Evolutionary conservation across 306 rosid species (phyloP).

Genomic region (Vicia villosa): DNA sequence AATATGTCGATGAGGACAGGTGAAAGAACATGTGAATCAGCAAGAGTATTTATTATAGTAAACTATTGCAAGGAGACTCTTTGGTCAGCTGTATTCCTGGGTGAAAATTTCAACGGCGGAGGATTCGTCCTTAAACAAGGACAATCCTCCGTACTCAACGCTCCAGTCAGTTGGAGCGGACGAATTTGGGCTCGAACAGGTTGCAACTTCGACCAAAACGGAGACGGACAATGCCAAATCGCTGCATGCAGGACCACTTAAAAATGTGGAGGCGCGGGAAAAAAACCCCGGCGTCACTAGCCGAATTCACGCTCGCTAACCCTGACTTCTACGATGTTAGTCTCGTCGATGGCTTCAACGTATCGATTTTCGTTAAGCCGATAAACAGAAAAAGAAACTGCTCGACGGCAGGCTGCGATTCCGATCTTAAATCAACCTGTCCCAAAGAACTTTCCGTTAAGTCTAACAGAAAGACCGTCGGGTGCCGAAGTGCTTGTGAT

Average conservation of each 20-base stretch:
- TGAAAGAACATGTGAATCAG: conserved; percentile 48
- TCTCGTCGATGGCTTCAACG: conserved; percentile 87
- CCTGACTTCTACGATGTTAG: conserved; percentile 81
- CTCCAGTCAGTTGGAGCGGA: conserved; percentile 77
- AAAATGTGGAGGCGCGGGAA: conserved; percentile 66
- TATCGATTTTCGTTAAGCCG: conserved; percentile 59
- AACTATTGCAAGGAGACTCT: conserved; percentile 84
- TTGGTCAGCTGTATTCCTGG: conserved; percentile 79
- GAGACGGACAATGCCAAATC: conserved; percentile 64
- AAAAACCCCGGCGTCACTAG: conserved; percentile 80
- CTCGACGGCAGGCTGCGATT: conserved; percentile 63
- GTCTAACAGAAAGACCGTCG: conserved; percentile 58
- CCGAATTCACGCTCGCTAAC: conserved; percentile 70
- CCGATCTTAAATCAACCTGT: conserved; percentile 57
- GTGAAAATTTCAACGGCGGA: conserved; percentile 74
- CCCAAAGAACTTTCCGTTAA: conserved; percentile 59
- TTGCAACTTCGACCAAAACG: conserved; percentile 71
- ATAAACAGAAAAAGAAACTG: conserved; percentile 76
- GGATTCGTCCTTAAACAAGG: conserved; percentile 71
- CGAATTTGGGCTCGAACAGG: conserved; percentile 97
- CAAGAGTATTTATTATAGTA: conserved; percentile 70
- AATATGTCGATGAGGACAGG: conserved; percentile 45
- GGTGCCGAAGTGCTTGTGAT: conserved; percentile 86
- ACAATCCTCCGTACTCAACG: conserved; percentile 56
- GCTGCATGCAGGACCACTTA: conserved; percentile 63